Percentiles rank a stretch among this genome's conserved stretches.
phyloP scores from a whole-genome alignment of 1,284 basidiomycete genomes.

The Microbotryomycetes sp. region DNA sequence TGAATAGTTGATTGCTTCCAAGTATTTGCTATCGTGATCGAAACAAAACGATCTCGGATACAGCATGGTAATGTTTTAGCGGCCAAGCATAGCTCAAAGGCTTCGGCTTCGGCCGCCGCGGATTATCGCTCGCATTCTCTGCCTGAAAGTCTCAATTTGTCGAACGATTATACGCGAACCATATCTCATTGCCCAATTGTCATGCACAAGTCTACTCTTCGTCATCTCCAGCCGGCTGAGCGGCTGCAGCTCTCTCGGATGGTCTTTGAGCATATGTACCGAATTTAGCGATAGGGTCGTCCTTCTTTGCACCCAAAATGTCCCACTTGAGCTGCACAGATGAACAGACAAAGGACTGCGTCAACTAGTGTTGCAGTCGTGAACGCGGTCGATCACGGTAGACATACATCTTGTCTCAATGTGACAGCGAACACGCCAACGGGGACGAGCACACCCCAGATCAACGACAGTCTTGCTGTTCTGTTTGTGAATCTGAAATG shows the following conservation, averaged over 20 bases:
- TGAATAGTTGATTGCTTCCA: no score
- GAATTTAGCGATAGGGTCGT: slow-evolving; percentile 26
- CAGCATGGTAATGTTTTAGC: no score
- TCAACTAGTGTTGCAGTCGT: not conserved
- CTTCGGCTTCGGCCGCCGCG: no score
- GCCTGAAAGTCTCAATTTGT: not conserved
- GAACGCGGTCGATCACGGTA: not conserved
- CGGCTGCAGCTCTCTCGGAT: slow-evolving; percentile 13
- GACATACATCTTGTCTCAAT: slow-evolving; percentile 24
- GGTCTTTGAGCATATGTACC: slow-evolving; percentile 15
- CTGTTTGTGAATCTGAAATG: slow-evolving; percentile 37
- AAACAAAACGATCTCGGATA: no score
- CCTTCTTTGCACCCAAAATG: slow-evolving; percentile 16
- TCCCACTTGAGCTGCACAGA: slow-evolving; percentile 35
- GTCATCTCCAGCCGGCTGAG: not conserved
- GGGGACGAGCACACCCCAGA: slow-evolving; percentile 34
- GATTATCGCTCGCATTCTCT: no score
- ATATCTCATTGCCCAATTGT: not conserved
- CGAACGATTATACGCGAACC: no score
- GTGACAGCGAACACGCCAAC: slow-evolving; percentile 22
- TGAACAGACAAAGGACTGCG: no score
- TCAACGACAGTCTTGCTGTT: slow-evolving; percentile 29
- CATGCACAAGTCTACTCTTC: slow-evolving; percentile 22
- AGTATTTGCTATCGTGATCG: no score
- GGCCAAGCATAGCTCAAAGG: no score